Evolutionary conservation across 208 protist species (phyloP).

Genomic region (Trypanosoma cruzi): DNA sequence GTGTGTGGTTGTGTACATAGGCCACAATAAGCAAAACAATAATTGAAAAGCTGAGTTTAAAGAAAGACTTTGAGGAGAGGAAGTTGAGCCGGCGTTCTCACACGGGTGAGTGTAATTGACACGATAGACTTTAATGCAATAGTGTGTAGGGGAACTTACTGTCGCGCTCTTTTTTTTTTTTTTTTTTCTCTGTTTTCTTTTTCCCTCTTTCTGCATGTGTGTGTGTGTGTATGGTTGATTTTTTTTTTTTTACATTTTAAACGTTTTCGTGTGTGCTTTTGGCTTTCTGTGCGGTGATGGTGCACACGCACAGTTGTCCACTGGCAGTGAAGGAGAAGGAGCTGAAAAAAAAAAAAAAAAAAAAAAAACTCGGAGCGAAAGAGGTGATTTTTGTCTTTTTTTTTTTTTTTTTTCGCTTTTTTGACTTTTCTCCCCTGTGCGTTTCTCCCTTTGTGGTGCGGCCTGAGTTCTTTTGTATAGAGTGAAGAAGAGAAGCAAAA

Average conservation of each 20-base stretch:
- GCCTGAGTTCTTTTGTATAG: background rate
- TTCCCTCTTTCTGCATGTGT: background rate
- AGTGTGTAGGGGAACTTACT: constrained; percentile 2
- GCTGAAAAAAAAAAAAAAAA: background rate
- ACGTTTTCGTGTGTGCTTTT: background rate
- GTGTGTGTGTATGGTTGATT: background rate
- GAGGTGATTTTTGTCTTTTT: background rate
- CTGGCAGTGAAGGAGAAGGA: no score
- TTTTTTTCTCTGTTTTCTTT: constrained; percentile 17
- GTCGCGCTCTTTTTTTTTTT: background rate
- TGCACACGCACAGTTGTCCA: background rate
- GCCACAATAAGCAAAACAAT: background rate
- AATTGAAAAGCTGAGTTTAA: background rate
- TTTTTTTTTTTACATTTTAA: no score
- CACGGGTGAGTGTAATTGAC: background rate
- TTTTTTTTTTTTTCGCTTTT: constrained; percentile 9
- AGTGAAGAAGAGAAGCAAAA: background rate
- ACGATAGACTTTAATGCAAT: background rate
- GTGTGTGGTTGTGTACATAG: background rate
- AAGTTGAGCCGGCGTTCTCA: background rate
- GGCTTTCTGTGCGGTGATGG: background rate
- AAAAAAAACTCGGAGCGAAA: background rate
- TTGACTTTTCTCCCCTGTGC: background rate
- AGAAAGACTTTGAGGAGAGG: background rate
- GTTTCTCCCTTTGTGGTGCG: background rate